A percentile compares a stretch with the other conserved stretches of the same genome.
These are phyloP conservation scores for Medicago truncatula DNA, from an alignment of 306 rosid genomes.

Conservation along the genomic window DNA sequence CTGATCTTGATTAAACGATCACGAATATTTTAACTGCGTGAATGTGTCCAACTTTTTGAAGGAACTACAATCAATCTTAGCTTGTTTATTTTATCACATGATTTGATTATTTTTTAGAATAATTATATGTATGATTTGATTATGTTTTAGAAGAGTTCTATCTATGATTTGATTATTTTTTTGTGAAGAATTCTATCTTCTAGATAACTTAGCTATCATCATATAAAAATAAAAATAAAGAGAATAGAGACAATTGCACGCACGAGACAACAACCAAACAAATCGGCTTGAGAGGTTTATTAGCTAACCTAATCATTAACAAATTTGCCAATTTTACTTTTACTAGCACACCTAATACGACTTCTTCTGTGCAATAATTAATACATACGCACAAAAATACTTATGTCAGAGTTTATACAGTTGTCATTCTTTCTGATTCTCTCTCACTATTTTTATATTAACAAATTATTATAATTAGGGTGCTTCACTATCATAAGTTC, in stretches of 20 bases:
- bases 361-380: not conserved
- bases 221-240: too few species aligned
- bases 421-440: not conserved
- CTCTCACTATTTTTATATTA: not conserved
- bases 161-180: not conserved
- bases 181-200: not conserved
- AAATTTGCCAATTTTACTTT: not conserved
- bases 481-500: too few species aligned
- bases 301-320: conserved; percentile 24
- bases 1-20: too few species aligned
- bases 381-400: not conserved
- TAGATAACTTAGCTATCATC: conserved; percentile 2
- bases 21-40: too few species aligned
- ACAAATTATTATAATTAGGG: too few species aligned
- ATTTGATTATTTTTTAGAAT: not conserved
- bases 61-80: too few species aligned
- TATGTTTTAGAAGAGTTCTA: not conserved
- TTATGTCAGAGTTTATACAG: not conserved
- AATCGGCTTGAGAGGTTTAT: conserved; percentile 11
- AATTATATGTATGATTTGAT: too few species aligned
- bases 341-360: conserved; percentile 37
- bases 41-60: too few species aligned
- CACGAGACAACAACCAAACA: conserved; percentile 20
- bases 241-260: conserved; percentile 11
- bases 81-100: not conserved